Evolutionary conservation across 495 filamentous ascomycete species (phyloP).

Genomic region (Bombardia bombarda): DNA sequence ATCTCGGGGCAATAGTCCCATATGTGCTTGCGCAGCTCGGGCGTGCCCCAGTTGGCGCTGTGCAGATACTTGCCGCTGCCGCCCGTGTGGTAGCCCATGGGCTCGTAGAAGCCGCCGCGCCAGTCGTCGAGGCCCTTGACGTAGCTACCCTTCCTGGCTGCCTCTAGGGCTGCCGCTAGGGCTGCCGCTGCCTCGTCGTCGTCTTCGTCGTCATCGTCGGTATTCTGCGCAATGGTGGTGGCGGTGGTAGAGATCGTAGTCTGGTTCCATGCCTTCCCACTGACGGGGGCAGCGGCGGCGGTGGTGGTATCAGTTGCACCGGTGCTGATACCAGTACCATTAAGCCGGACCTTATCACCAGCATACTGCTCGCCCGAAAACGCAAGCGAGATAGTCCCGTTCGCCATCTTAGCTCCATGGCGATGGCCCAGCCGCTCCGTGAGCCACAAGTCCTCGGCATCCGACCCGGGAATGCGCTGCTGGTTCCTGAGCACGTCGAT

Average conservation of each 20-base stretch:
- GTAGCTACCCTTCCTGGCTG: constrained; percentile 20
- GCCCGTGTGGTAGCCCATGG: constrained; percentile 48
- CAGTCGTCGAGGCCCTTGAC: constrained; percentile 33
- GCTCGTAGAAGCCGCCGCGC: constrained; percentile 39
- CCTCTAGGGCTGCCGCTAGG: constrained; percentile 5
- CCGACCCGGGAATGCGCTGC: constrained; percentile 22
- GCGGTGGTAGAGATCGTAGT: too few species aligned
- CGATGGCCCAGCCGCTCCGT: constrained; percentile 35
- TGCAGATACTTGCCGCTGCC: constrained; percentile 31
- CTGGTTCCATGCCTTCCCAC: too few species aligned
- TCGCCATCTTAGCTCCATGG: constrained; percentile 33
- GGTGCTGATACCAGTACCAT: not conserved
- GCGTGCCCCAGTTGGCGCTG: constrained; percentile 32
- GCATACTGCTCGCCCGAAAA: constrained; percentile 39
- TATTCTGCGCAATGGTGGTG: too few species aligned
- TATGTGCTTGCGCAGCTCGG: constrained; percentile 32
- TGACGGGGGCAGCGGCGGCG: too few species aligned
- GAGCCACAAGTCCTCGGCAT: constrained; percentile 45
- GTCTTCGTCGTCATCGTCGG: not conserved
- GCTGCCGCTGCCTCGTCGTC: not conserved
- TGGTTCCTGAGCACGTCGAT: constrained; percentile 38
- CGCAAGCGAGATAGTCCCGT: constrained; percentile 30
- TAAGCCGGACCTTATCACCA: constrained; percentile 15
- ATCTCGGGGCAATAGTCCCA: constrained; percentile 47
- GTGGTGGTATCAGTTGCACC: too few species aligned